These are phyloP conservation scores for Pseudogymnoascus sp. DNA, from an alignment of 2,329 filamentous ascomycete genomes.

Conservation along the genomic window DNA sequence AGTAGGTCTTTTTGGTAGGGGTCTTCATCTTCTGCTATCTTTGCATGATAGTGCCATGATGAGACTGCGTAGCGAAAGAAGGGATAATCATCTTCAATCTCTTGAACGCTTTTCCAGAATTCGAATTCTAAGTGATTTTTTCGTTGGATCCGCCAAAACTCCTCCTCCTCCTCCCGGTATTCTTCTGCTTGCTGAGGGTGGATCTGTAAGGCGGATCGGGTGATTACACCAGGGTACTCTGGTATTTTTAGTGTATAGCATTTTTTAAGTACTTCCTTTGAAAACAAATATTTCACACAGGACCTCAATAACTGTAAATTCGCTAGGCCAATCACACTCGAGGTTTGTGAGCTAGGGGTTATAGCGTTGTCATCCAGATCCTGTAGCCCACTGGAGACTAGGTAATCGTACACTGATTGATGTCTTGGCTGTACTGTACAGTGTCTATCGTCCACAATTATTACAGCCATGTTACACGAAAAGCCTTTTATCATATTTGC, in stretches of 20 bases:
- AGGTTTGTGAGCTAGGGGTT: neutral
- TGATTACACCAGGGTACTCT: too few relatives aligned
- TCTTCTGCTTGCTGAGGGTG: too few relatives aligned
- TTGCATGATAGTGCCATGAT: neutral
- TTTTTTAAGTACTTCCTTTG: too few relatives aligned
- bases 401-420: neutral
- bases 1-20: neutral
- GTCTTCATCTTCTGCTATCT: neutral
- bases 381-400: neutral
- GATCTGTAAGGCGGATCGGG: too few relatives aligned
- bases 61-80: neutral
- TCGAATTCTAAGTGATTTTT: too few relatives aligned
- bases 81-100: neutral
- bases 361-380: neutral
- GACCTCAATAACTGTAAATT: neutral
- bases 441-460: neutral
- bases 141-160: too few relatives aligned
- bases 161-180: too few relatives aligned
- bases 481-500: neutral
- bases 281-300: neutral
- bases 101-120: too few relatives aligned
- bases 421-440: neutral
- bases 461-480: neutral
- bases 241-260: too few relatives aligned
- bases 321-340: too few relatives aligned